A percentile compares a stretch with the other conserved stretches of the same genome.
phyloP scores from a whole-genome alignment of 75 land plant species.

The Ceratopteris richardii region DNA sequence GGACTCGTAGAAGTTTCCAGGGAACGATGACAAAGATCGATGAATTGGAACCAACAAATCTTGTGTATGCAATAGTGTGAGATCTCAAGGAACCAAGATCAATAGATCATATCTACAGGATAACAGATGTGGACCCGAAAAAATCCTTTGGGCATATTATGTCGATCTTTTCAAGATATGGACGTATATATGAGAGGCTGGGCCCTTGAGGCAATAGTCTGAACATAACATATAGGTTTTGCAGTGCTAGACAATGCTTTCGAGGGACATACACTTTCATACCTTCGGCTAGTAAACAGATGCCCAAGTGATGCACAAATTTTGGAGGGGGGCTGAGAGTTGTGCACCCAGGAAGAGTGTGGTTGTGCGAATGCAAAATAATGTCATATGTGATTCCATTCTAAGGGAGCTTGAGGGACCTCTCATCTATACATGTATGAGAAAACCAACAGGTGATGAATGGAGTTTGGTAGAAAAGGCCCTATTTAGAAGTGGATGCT shows the following conservation, averaged over 20 bases:
- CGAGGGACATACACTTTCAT: conserved; percentile 94
- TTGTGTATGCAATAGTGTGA: no score
- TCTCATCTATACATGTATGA: no score
- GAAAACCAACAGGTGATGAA: no score
- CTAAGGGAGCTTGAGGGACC: conserved; percentile 62
- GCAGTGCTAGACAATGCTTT: conserved; percentile 81
- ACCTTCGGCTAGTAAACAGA: conserved; percentile 73
- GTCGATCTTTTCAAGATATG: conserved; percentile 71
- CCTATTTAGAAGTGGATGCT: no score
- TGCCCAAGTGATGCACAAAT: conserved; percentile 76
- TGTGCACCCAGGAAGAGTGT: conserved; percentile 66
- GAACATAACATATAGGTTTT: conserved; percentile 66
- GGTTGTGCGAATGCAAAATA: conserved; percentile 90
- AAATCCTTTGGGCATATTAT: conserved; percentile 97
- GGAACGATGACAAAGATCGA: no score
- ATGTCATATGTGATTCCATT: conserved; percentile 68
- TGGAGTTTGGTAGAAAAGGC: no score
- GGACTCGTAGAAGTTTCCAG: no score
- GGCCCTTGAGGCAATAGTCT: conserved; percentile 70
- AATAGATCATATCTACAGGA: no score
- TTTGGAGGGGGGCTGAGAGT: conserved; percentile 59
- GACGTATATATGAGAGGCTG: conserved; percentile 82
- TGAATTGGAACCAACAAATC: no score
- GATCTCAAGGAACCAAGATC: no score
- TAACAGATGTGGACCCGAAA: conserved; percentile 62